Conservation (phyloP, 345 rosid genomes). For the Citrus sp. region DNA sequence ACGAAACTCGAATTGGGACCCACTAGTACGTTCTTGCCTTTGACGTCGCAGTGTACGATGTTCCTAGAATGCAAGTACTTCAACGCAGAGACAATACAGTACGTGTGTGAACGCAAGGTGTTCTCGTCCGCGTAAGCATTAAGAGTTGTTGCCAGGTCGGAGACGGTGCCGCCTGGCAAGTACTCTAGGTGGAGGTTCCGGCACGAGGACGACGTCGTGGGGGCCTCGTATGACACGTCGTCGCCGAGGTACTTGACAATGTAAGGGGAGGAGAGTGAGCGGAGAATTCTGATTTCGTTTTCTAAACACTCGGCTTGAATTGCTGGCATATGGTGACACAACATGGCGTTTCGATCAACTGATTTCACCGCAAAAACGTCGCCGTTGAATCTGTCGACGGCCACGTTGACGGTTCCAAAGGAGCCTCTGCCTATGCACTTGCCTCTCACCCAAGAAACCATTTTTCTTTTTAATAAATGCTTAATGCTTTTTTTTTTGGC, state of each 20-base stretch:
- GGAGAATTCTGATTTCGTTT: conserved; percentile 53
- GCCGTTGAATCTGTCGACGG: conserved; percentile 32
- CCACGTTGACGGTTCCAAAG: conserved; percentile 54
- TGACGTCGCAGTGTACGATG: conserved; percentile 78
- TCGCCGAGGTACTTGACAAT: conserved; percentile 53
- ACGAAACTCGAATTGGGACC: conserved; percentile 18
- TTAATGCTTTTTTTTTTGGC: too few species aligned
- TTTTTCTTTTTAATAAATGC: not conserved
- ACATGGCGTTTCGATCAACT: conserved; percentile 28
- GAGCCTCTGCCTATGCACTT: conserved; percentile 54
- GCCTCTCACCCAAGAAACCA: conserved; percentile 53
- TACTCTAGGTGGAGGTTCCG: conserved; percentile 72
- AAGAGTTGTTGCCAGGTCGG: conserved; percentile 26
- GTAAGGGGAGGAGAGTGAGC: conserved; percentile 42
- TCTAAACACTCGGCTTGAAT: conserved; percentile 42
- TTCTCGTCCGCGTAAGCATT: conserved; percentile 30
- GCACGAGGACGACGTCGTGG: conserved; percentile 30
- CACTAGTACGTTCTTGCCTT: conserved; percentile 60
- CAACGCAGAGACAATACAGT: conserved; percentile 63
- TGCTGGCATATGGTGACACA: conserved; percentile 17
- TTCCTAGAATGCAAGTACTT: conserved; percentile 49
- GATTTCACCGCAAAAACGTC: conserved; percentile 63
- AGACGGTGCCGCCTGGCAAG: conserved; percentile 54
- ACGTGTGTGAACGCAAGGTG: conserved; percentile 34
- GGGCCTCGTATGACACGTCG: conserved; percentile 34